Evolutionary conservation across 805 yeast species (phyloP).

Genomic region (Candida michaelii): DNA sequence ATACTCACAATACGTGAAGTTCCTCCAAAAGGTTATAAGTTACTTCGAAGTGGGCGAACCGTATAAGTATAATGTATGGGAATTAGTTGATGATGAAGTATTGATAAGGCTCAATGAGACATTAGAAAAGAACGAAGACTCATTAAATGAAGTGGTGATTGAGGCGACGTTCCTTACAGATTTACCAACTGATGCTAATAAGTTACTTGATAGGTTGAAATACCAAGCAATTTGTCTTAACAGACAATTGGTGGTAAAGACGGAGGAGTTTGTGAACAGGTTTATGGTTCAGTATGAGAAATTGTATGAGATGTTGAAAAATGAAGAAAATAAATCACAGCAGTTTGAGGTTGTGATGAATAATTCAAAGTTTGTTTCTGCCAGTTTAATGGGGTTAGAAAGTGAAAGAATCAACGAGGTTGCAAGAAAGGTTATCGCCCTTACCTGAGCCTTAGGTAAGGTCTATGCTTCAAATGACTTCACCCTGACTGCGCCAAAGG

Average conservation of each 20-base stretch:
- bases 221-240: constrained; percentile 12
- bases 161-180: constrained; percentile 11
- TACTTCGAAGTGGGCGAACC: constrained; percentile 11
- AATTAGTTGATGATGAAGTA: constrained; percentile 20
- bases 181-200: constrained; percentile 11
- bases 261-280: constrained; percentile 2
- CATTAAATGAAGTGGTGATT: constrained; percentile 8
- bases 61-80: constrained; percentile 12
- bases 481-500: too few relatives aligned
- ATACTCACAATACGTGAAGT: constrained; percentile 25
- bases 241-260: not conserved
- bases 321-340: constrained; percentile 4
- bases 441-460: too few relatives aligned
- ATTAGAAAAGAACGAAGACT: constrained; percentile 5
- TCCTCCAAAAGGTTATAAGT: constrained; percentile 27
- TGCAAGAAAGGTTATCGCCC: constrained; percentile 10
- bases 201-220: constrained; percentile 13
- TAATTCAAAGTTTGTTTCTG: constrained; percentile 34
- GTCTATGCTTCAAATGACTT: too few relatives aligned
- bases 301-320: constrained; percentile 10
- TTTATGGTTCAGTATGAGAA: constrained; percentile 13
- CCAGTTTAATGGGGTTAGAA: constrained; percentile 10
- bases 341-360: constrained; percentile 23
- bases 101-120: constrained; percentile 6
- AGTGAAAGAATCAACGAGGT: constrained; percentile 5